Conservation (phyloP, 1,284 basidiomycete species). For the Xerocomus amazonicus region DNA sequence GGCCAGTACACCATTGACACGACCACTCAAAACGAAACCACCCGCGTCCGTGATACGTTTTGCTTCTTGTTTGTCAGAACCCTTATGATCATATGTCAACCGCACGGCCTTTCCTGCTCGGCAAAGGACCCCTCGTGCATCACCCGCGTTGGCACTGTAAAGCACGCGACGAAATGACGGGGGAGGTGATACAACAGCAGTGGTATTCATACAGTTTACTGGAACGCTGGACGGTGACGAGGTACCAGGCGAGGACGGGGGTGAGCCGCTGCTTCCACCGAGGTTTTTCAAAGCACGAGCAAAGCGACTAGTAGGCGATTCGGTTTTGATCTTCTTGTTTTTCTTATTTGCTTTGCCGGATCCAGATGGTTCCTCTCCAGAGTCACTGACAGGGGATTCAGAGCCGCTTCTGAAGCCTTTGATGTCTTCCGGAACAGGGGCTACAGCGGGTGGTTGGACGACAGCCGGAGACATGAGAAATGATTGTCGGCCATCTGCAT, state of each 20-base stretch:
- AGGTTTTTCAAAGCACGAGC: constrained; percentile 56
- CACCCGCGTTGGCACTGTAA: constrained; percentile 96
- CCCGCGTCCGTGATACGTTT: constrained; percentile 97
- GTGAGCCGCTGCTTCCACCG: constrained; percentile 44
- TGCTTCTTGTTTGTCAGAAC: constrained; percentile 94
- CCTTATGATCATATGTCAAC: constrained; percentile 99
- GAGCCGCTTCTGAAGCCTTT: constrained; percentile 24
- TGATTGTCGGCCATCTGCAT: constrained; percentile 63
- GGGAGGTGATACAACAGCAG: constrained; percentile 45
- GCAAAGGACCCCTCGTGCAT: constrained; percentile 86
- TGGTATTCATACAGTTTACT: constrained; percentile 24
- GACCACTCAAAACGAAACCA: constrained; percentile 97
- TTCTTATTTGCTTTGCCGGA: constrained; percentile 34
- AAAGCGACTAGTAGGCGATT: constrained; percentile 47
- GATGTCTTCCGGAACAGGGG: constrained; percentile 28
- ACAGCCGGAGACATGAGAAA: constrained; percentile 43
- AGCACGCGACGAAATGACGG: constrained; percentile 65
- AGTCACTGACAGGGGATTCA: constrained; percentile 30
- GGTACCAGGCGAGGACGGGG: constrained; percentile 29
- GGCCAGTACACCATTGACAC: constrained; percentile 95
- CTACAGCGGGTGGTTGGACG: constrained; percentile 20
- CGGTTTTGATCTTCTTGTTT: constrained; percentile 42
- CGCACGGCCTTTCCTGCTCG: constrained; percentile 88
- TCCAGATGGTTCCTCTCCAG: constrained; percentile 34
- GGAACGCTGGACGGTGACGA: constrained; percentile 17